These are phyloP conservation scores for Setaria viridis DNA, from an alignment of 202 grass and related monocot species.

Conservation along the genomic window DNA sequence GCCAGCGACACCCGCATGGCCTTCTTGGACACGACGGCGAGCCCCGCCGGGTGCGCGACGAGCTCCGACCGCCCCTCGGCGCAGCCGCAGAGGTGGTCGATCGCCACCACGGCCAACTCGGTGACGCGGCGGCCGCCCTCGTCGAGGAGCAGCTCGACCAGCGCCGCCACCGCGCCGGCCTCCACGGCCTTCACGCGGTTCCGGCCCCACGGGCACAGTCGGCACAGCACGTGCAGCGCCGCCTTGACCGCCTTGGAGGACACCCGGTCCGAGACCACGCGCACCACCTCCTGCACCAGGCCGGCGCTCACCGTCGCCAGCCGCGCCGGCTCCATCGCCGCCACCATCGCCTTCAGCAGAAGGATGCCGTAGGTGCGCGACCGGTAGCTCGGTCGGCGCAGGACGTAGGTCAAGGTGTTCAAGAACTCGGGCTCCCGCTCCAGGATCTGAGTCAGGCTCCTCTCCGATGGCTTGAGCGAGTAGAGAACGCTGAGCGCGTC, in stretches of 20 bases:
- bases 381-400: slow-evolving; percentile 64
- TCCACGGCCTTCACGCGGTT: slow-evolving; percentile 76
- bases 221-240: slow-evolving; percentile 64
- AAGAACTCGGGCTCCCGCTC: slow-evolving; percentile 41
- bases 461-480: slow-evolving; percentile 62
- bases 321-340: slow-evolving; percentile 41
- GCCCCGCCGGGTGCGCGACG: slow-evolving; percentile 68
- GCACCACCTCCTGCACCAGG: slow-evolving; percentile 60
- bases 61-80: slow-evolving; percentile 73
- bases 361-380: slow-evolving; percentile 58
- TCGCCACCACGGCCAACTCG: slow-evolving; percentile 60
- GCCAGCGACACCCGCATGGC: slow-evolving; percentile 53
- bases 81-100: slow-evolving; percentile 68
- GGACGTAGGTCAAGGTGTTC: slow-evolving; percentile 38
- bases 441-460: slow-evolving; percentile 41
- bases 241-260: slow-evolving; percentile 70
- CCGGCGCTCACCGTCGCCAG: slow-evolving; percentile 31
- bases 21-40: slow-evolving; percentile 73
- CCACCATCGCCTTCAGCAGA: slow-evolving; percentile 55
- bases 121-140: slow-evolving; percentile 37
- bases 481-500: slow-evolving; percentile 64
- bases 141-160: slow-evolving; percentile 74
- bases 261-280: slow-evolving; percentile 56
- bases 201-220: slow-evolving; percentile 55
- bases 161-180: slow-evolving; percentile 49